Evolutionary conservation across 2,329 filamentous ascomycete genomes (phyloP).

Genomic region (Albifimbria verrucaria): DNA sequence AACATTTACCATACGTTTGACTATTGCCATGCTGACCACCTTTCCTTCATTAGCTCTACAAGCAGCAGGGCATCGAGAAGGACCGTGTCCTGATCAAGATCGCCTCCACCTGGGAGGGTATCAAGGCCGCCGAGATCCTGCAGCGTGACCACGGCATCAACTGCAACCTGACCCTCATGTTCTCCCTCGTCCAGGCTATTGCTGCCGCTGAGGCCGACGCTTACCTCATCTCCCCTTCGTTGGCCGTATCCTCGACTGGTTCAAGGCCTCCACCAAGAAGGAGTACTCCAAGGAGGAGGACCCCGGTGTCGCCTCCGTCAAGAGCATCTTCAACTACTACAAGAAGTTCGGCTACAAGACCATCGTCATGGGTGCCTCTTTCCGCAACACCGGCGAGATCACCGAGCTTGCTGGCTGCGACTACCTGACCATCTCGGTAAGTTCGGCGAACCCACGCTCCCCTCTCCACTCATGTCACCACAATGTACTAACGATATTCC

Average conservation of each 20-base stretch:
- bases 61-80: constrained; percentile 86
- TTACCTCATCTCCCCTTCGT: constrained; percentile 99
- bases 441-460: constrained; percentile 28
- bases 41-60: constrained; percentile 76
- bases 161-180: constrained; percentile 98
- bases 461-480: background rate
- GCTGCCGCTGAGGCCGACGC: constrained; percentile 91
- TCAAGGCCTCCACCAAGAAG: constrained; percentile 94
- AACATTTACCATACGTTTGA: constrained; percentile 1
- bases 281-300: constrained; percentile 87
- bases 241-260: constrained; percentile 98
- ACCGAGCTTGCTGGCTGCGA: constrained; percentile 97
- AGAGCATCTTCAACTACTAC: constrained; percentile 99
- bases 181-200: constrained; percentile 92
- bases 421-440: constrained; percentile 94
- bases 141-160: constrained; percentile 96
- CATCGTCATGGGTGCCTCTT: constrained; percentile 99
- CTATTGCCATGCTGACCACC: constrained; percentile 1
- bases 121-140: constrained; percentile 96
- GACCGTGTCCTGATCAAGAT: constrained; percentile 98
- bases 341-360: constrained; percentile 99
- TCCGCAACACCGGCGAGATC: constrained; percentile 95
- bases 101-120: constrained; percentile 98
- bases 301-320: constrained; percentile 92
- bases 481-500: constrained; percentile 10